Base-by-base conservation (phyloP, 2,329 filamentous ascomycete species). In the Whalleya microplaca region DNA sequence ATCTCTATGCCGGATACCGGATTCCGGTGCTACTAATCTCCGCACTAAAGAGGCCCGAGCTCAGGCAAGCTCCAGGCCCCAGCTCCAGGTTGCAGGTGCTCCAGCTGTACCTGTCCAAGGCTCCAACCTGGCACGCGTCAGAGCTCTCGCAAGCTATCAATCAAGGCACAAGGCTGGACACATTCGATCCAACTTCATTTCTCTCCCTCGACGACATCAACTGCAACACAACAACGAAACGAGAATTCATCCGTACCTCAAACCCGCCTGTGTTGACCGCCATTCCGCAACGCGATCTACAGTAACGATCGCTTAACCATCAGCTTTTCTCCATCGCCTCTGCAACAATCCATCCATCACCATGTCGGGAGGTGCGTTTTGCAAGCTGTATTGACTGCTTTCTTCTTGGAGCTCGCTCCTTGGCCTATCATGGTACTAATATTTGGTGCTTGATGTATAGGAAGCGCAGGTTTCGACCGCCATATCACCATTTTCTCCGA, bases 401-500 rank as follows among this genome's bases (percentile, higher is more conserved):
- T n/a, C n/a, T n/a, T n/a, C n/a, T n/a, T n/a, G n/a, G n/a, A n/a
- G n/a, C n/a, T n/a, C n/a, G 37, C 46, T 62, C 53, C 44, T 53
- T 56, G 51, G 45, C 52, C 19, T 47, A 41, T 56, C 41, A 32
- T 45, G 41, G 40, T 60, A 61, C 71, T 74, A 66, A 74, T 60
- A 9, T 46, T 19, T 49, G 49, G 16, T 51, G 55, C 66, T 57
- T 54, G 46, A 56, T n/a, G 55, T 62, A 69, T 70, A 92, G 89
- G 88, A 77, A 90, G 87, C 79, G 89, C 91, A 78, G 93, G 92
- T 73, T 98, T 96, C 80, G 95, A 99, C 80, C 87, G 95, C 83
- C 95, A 99, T 80, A 99, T 99, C 72, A 99, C 95, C 75, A 98
- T 99, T 84, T 99, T 99, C 82, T 97, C 95, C 61, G 95, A 99